These are phyloP conservation scores for Prunus padus DNA, from an alignment of 306 rosid species.

Conservation along the genomic window DNA sequence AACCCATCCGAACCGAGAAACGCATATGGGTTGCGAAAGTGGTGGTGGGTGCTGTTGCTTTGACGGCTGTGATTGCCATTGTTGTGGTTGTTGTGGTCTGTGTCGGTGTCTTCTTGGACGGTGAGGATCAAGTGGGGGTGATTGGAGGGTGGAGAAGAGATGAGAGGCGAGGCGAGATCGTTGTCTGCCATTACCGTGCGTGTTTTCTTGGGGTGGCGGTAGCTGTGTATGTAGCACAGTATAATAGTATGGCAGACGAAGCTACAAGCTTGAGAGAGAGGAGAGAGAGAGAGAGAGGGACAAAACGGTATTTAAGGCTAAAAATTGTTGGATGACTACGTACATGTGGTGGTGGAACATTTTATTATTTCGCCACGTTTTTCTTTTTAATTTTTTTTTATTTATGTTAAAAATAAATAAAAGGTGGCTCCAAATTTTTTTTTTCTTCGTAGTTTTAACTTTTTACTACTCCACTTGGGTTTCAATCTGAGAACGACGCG, in stretches of 20 bases:
- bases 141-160: constrained; percentile 44
- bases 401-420: no score
- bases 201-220: neutral
- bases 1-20: constrained; percentile 55
- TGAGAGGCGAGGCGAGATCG: constrained; percentile 55
- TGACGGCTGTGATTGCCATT: neutral
- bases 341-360: neutral
- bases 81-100: neutral
- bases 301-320: neutral
- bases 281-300: neutral
- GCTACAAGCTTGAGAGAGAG: neutral
- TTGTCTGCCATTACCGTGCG: constrained; percentile 53
- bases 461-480: no score
- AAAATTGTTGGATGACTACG: neutral
- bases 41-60: constrained; percentile 9
- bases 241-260: neutral
- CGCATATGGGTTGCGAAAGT: constrained; percentile 43
- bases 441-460: no score
- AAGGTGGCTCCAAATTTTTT: no score
- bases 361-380: no score
- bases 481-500: no score
- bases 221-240: neutral
- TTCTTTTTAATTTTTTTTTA: no score
- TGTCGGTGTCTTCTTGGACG: constrained; percentile 18
- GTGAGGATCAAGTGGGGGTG: constrained; percentile 43